Percentiles rank a stretch among this genome's conserved stretches.
Conservation (phyloP, 495 filamentous ascomycete genomes). For the Glonium stellatum region DNA sequence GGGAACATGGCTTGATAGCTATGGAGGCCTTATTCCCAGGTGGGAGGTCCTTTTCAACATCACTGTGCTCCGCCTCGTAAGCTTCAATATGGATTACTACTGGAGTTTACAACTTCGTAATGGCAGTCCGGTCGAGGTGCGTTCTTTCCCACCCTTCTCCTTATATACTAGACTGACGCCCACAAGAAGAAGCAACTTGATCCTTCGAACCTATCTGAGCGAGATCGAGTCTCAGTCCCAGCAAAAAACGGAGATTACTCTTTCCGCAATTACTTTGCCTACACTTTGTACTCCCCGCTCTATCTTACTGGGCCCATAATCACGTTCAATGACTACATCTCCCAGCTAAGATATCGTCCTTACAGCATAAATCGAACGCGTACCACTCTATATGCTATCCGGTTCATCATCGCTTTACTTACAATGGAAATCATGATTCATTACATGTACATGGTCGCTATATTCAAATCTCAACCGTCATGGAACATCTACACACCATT, state of each 20-base stretch:
- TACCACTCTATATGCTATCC: constrained; percentile 71
- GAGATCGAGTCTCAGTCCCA: constrained; percentile 73
- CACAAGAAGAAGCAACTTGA: constrained; percentile 98
- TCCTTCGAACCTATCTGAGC: constrained; percentile 72
- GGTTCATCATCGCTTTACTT: constrained; percentile 75
- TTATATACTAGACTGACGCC: constrained; percentile 50
- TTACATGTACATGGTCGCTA: constrained; percentile 88
- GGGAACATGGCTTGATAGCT: constrained; percentile 62
- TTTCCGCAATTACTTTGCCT: constrained; percentile 80
- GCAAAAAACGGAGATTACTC: constrained; percentile 63
- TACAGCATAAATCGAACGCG: constrained; percentile 58
- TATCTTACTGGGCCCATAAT: constrained; percentile 90
- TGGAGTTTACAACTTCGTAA: constrained; percentile 70
- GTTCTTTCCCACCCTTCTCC: constrained; percentile 26
- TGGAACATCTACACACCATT: constrained; percentile 82
- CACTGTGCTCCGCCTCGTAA: constrained; percentile 85
- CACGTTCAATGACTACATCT: constrained; percentile 97
- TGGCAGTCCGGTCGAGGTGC: constrained; percentile 76
- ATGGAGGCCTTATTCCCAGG: constrained; percentile 72
- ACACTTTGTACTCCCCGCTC: constrained; percentile 82
- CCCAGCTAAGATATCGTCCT: constrained; percentile 68
- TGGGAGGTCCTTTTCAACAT: constrained; percentile 98
- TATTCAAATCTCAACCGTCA: constrained; percentile 68
- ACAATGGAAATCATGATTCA: constrained; percentile 91
- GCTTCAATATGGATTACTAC: constrained; percentile 95